Base-by-base conservation (phyloP, 2,329 filamentous ascomycete genomes). In the Thyridium curvatum region DNA sequence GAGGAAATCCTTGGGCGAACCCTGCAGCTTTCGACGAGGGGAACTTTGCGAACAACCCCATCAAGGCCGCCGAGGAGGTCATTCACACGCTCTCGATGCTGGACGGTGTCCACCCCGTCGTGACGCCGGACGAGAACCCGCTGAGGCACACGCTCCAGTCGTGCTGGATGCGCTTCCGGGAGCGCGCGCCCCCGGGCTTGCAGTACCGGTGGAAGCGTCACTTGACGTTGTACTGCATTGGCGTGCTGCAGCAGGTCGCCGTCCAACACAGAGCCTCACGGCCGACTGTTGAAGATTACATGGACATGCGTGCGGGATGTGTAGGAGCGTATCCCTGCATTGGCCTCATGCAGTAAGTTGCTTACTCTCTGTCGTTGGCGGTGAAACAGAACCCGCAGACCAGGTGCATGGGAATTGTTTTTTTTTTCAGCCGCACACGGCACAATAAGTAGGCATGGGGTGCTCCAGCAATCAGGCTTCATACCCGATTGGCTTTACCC, bases 141-240 rank as follows among this genome's bases (percentile, higher is more conserved):
- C 46, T 59, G 8, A 42, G 51, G 15, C 45, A 52, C 34, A 46
- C 53, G 5, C 55, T 59, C 35, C 54, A 58, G 36, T 16, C 31
- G 15, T 37, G 34, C 39, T 43, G 33, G 40, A 28, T 31, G 30
- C 35, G 35, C 14, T 52, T 51, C 36, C 45, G 45, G 34, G 42
- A 41, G n/a, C 18, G 34, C 8, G 17, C 34, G 12, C n/a, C 16
- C 21, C 34, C 34, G 3, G 34, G n/a, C 5, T 18, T 35, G 4
- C 10, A 26, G 5, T 26, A 35, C 17, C 3, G 34, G 17, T 35
- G 28, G 18, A 35, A 35, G 34, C 13, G 12, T 3, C 28, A 35
- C 34, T 26, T 35, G 12, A 3, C 45, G 48, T 13, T 30, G 18
- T 37, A 37, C 28, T 21, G 49, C 4, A 21, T 52, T 26, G 34